phyloP scores from a whole-genome alignment of 768 basidiomycete species.

The Coprinopsis sp. region DNA sequence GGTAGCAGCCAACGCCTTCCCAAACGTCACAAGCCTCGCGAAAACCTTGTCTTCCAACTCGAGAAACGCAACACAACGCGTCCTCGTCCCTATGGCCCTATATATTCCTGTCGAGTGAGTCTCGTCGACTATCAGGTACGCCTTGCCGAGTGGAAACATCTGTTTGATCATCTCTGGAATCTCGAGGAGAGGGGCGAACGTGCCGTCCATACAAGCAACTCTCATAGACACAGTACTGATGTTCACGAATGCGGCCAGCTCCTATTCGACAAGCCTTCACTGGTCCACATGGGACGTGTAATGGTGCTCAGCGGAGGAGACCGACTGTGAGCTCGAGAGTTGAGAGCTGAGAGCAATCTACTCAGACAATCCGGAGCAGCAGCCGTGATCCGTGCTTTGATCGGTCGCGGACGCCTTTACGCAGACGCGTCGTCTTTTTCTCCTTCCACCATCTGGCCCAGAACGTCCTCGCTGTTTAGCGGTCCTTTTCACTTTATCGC shows the following conservation, averaged over 20 bases:
- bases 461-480: too few species aligned
- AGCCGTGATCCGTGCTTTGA: too few species aligned
- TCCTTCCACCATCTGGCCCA: too few species aligned
- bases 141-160: constrained; percentile 57
- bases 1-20: constrained; percentile 80
- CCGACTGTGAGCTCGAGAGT: too few species aligned
- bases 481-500: too few species aligned
- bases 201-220: constrained; percentile 99
- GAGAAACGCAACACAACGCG: constrained; percentile 58
- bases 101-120: constrained; percentile 93
- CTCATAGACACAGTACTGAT: too few species aligned
- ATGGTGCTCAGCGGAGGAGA: too few species aligned
- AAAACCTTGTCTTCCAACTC: constrained; percentile 70
- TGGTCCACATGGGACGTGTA: constrained; percentile 75
- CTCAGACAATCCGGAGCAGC: too few species aligned
- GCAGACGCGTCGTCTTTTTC: too few species aligned
- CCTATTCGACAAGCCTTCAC: constrained; percentile 53
- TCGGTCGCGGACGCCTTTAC: too few species aligned
- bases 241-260: constrained; percentile 86
- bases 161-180: constrained; percentile 63
- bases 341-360: too few species aligned
- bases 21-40: constrained; percentile 86
- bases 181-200: constrained; percentile 67
- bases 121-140: constrained; percentile 82
- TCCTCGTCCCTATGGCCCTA: constrained; percentile 74